Evolutionary conservation across 2,329 filamentous ascomycete species (phyloP).

Genomic region (Berkeleyomyces basicola): DNA sequence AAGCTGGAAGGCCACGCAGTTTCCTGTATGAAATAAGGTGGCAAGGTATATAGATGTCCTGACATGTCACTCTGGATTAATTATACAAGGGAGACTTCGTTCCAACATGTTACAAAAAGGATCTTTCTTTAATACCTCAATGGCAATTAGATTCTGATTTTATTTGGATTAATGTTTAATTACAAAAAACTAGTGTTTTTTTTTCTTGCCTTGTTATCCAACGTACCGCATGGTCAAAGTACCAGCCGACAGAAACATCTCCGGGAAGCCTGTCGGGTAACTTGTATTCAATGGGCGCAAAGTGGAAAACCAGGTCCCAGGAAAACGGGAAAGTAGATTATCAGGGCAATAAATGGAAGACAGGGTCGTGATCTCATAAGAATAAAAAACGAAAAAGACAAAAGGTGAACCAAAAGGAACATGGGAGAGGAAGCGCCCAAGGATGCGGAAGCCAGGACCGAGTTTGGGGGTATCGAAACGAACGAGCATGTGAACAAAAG

Average conservation of each 20-base stretch:
- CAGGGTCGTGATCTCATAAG: conserved; percentile 1
- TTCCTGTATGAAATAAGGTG: too few species aligned
- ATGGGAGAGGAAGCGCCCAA: neutral
- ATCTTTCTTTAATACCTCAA: neutral
- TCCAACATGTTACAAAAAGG: neutral
- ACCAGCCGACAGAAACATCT: neutral
- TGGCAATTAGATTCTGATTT: neutral
- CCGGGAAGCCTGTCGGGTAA: neutral
- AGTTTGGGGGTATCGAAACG: neutral
- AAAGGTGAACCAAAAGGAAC: neutral
- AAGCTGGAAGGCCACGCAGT: neutral
- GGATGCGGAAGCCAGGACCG: neutral
- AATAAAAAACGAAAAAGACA: conserved; percentile 2
- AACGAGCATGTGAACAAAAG: neutral
- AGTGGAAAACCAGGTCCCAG: neutral
- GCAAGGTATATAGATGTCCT: too few species aligned
- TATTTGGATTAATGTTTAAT: neutral
- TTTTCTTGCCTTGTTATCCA: neutral
- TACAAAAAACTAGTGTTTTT: neutral
- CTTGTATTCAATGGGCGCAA: neutral
- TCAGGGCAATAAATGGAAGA: neutral
- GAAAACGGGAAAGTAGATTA: neutral
- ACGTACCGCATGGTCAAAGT: neutral
- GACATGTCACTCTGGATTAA: too few species aligned
- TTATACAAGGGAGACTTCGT: neutral